phyloP scores from a whole-genome alignment of 495 filamentous ascomycete species.

The Penicillium subrubescens region DNA sequence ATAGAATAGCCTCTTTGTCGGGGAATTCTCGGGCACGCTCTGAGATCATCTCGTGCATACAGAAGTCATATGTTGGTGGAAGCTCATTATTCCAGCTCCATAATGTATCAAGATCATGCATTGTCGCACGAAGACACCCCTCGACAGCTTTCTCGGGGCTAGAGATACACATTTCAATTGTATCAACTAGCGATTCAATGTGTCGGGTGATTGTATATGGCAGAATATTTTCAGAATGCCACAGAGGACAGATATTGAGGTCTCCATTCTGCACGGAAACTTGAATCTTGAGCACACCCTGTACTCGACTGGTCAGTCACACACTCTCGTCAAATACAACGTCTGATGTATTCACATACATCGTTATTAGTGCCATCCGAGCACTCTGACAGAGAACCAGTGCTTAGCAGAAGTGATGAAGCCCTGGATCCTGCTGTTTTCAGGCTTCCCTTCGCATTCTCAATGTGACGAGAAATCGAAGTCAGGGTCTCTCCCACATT shows the following conservation, averaged over 20 bases:
- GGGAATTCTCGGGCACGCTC: constrained; percentile 36
- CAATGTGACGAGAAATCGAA: constrained; percentile 26
- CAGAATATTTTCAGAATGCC: constrained; percentile 32
- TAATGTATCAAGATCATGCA: constrained; percentile 33
- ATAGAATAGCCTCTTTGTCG: constrained; percentile 41
- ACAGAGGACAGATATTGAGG: constrained; percentile 33
- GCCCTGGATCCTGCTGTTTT: background rate
- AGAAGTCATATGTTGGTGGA: constrained; percentile 36
- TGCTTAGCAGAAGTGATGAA: constrained; percentile 35
- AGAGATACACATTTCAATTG: constrained; percentile 30
- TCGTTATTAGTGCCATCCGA: constrained; percentile 26
- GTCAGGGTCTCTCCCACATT: constrained; percentile 21
- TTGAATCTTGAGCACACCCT: constrained; percentile 34
- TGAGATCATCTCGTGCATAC: constrained; percentile 50
- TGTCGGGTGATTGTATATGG: constrained; percentile 37
- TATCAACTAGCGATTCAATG: constrained; percentile 34
- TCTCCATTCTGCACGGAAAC: constrained; percentile 21
- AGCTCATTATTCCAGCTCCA: constrained; percentile 38
- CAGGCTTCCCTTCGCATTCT: background rate
- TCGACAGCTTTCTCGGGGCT: constrained; percentile 25
- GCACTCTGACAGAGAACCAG: constrained; percentile 23
- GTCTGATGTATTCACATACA: constrained; percentile 15
- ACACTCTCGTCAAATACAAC: background rate
- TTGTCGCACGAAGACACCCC: constrained; percentile 28
- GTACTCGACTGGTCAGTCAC: constrained; percentile 1